These are phyloP conservation scores for Yarrowia osloensis DNA, from an alignment of 805 yeast species.

Conservation along the genomic window DNA sequence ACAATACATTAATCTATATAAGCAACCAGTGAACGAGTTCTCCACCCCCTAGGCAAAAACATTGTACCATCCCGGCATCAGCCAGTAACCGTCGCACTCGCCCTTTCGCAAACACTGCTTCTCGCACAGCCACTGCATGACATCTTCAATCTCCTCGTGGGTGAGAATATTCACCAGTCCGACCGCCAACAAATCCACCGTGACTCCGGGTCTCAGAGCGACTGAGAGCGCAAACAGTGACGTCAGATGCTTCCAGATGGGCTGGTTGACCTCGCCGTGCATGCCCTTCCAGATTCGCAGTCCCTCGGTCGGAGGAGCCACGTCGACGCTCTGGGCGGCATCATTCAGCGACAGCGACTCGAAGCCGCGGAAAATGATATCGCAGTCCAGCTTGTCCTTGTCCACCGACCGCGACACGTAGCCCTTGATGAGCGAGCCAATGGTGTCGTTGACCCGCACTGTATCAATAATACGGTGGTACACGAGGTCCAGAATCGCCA, in stretches of 20 bases:
- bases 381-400: conserved; percentile 65
- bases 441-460: conserved; percentile 50
- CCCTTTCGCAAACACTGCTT: conserved; percentile 31
- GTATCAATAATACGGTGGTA: conserved; percentile 48
- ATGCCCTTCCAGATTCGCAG: conserved; percentile 62
- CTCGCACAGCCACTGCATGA: conserved; percentile 39
- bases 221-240: conserved; percentile 51
- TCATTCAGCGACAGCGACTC: conserved; percentile 15
- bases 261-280: conserved; percentile 57
- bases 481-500: conserved; percentile 58
- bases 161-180: conserved; percentile 37
- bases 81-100: conserved; percentile 36
- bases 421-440: conserved; percentile 48
- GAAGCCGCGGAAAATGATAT: conserved; percentile 49
- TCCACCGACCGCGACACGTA: conserved; percentile 79
- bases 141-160: conserved; percentile 36
- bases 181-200: conserved; percentile 37
- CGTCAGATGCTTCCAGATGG: conserved; percentile 62
- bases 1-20: not conserved
- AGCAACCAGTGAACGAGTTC: no score
- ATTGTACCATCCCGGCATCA: conserved; percentile 38
- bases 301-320: conserved; percentile 31
- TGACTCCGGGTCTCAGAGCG: conserved; percentile 59
- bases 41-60: conserved; percentile 12
- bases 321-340: conserved; percentile 4